Conservation (phyloP, 345 rosid genomes). For the Salix exigua region DNA sequence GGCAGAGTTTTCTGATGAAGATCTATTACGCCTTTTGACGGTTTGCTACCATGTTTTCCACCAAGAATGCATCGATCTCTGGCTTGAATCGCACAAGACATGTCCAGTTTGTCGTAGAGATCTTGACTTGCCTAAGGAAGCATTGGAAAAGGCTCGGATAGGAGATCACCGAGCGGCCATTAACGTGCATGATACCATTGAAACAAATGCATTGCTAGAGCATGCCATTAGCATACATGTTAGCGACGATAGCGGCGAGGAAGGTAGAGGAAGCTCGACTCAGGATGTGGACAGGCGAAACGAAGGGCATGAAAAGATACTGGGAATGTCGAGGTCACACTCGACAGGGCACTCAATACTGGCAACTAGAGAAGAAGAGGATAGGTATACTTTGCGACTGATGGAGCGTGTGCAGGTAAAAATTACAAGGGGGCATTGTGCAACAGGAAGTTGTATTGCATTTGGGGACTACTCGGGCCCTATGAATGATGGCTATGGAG, state of each 20-base stretch:
- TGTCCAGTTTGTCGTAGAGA: constrained; percentile 82
- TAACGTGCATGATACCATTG: neutral
- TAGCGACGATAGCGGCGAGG: constrained; percentile 27
- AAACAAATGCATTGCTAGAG: constrained; percentile 7
- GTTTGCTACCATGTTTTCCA: constrained; percentile 79
- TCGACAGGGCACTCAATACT: constrained; percentile 74
- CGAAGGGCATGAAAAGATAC: constrained; percentile 10
- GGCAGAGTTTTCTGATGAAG: constrained; percentile 59
- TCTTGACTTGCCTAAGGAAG: constrained; percentile 48
- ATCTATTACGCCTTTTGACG: constrained; percentile 59
- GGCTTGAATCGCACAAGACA: constrained; percentile 68
- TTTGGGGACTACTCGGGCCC: constrained; percentile 44
- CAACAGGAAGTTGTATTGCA: constrained; percentile 50
- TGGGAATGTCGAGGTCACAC: constrained; percentile 54
- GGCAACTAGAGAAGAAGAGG: constrained; percentile 38
- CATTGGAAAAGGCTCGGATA: constrained; percentile 30
- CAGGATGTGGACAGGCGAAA: neutral
- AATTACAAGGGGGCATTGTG: constrained; percentile 43
- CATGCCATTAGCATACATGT: constrained; percentile 36
- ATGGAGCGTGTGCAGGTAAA: constrained; percentile 49
- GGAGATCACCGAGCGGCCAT: neutral
- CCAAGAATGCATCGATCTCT: constrained; percentile 78
- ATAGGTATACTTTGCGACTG: constrained; percentile 54
- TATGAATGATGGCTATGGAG: constrained; percentile 5
- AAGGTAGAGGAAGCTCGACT: neutral